Conservation (phyloP, 1,139 yeast genomes). For the Lodderomyces beijingensis region DNA sequence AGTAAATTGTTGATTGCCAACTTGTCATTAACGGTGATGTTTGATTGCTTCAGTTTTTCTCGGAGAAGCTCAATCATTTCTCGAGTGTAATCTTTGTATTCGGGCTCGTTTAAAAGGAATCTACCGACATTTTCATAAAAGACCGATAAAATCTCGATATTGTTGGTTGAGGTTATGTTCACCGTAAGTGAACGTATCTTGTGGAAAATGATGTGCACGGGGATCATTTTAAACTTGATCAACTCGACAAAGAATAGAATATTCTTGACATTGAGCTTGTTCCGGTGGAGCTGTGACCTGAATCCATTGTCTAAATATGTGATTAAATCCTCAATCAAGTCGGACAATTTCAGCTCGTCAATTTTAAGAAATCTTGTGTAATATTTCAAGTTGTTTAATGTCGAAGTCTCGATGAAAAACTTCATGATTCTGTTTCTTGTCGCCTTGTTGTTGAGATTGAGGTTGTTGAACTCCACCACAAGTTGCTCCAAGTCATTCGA, state of each 20-base stretch:
- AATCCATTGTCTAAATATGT: slow-evolving; percentile 56
- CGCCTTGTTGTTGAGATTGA: slow-evolving; percentile 64
- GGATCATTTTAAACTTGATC: slow-evolving; percentile 73
- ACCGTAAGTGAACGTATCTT: slow-evolving; percentile 56
- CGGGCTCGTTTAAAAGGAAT: slow-evolving; percentile 58
- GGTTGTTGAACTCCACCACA: slow-evolving; percentile 51
- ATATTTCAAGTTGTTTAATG: slow-evolving; percentile 40
- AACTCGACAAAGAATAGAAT: slow-evolving; percentile 69
- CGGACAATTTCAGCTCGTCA: slow-evolving; percentile 45
- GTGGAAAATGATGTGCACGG: slow-evolving; percentile 67
- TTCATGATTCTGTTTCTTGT: slow-evolving; percentile 59
- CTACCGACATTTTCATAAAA: slow-evolving; percentile 75
- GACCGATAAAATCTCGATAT: slow-evolving; percentile 61
- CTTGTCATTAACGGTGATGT: slow-evolving; percentile 52
- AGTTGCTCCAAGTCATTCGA: slow-evolving; percentile 54
- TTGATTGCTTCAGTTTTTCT: slow-evolving; percentile 46
- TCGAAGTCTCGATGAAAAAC: slow-evolving; percentile 49
- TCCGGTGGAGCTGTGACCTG: slow-evolving; percentile 53
- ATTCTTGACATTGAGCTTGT: slow-evolving; percentile 49
- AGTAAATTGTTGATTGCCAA: slow-evolving; percentile 60
- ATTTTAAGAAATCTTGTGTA: slow-evolving; percentile 70
- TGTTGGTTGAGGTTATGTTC: slow-evolving; percentile 48
- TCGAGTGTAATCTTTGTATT: slow-evolving; percentile 55
- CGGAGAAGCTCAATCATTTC: slow-evolving; percentile 60
- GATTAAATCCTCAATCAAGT: slow-evolving; percentile 53